These are phyloP conservation scores for Apiospora sp. DNA, from an alignment of 2,329 filamentous ascomycete species.

Conservation along the genomic window DNA sequence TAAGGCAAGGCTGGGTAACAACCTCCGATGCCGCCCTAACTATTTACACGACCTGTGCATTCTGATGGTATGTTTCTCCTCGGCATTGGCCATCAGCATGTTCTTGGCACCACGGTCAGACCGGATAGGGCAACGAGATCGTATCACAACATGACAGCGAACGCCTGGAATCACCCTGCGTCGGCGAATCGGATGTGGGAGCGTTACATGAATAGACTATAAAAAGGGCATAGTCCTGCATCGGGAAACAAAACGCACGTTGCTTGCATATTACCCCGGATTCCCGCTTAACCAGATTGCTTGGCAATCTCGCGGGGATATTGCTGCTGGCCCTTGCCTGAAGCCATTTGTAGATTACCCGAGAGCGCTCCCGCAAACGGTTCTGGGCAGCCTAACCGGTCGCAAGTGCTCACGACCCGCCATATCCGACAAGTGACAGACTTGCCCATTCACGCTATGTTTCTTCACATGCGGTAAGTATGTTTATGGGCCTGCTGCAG, in stretches of 20 bases:
- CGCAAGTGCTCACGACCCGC: neutral
- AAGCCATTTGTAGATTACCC: neutral
- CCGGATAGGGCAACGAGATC: neutral
- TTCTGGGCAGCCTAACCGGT: neutral
- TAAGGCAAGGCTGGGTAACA: neutral
- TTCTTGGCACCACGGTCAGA: neutral
- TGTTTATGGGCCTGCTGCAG: too few species aligned
- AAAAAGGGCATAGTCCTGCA: neutral
- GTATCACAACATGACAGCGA: neutral
- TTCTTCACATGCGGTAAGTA: too few species aligned
- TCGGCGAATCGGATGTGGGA: neutral
- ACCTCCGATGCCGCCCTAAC: neutral
- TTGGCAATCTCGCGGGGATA: slow-evolving; percentile 14
- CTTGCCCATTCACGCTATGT: too few species aligned
- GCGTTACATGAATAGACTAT: neutral
- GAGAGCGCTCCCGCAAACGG: neutral
- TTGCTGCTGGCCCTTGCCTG: neutral
- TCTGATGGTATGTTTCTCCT: neutral
- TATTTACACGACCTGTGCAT: neutral
- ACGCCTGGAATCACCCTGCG: neutral
- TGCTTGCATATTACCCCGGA: slow-evolving; percentile 1
- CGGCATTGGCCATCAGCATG: neutral
- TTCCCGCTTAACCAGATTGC: slow-evolving; percentile 18
- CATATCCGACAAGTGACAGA: neutral
- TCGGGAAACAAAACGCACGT: neutral